These are phyloP conservation scores for Flaveria trinervia DNA, from an alignment of 129 eudicot species.

Conservation along the genomic window DNA sequence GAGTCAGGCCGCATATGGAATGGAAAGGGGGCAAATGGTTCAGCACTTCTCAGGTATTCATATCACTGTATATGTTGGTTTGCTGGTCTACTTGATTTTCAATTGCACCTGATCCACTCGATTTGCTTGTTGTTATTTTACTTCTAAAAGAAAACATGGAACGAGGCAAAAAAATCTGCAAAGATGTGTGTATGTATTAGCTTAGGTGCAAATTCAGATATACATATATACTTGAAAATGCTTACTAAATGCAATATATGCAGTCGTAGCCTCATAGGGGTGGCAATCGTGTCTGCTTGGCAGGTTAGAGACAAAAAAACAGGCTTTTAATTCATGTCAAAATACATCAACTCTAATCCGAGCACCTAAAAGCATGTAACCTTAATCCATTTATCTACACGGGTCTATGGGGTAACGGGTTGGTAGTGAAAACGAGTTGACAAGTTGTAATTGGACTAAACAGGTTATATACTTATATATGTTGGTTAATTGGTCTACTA, in stretches of 20 bases:
- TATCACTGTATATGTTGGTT: slow-evolving; percentile 11
- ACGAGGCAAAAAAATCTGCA: neutral
- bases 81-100: slow-evolving; percentile 1
- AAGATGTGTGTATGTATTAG: neutral
- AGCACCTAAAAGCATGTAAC: neutral
- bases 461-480: neutral
- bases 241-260: neutral
- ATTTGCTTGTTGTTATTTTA: slow-evolving; percentile 10
- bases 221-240: neutral
- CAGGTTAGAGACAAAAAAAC: neutral
- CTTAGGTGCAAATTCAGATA: neutral
- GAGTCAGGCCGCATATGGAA: slow-evolving; percentile 73
- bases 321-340: neutral
- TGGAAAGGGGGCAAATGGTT: slow-evolving; percentile 29
- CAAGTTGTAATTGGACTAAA: neutral
- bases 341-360: neutral
- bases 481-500: neutral
- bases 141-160: neutral
- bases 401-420: too few species aligned
- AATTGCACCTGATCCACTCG: slow-evolving; percentile 3
- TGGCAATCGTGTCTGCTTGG: neutral
- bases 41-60: slow-evolving; percentile 66
- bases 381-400: neutral
- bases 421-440: neutral
- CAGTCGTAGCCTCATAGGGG: neutral